Evolutionary conservation across 352 stramenopile species (phyloP).

Genomic region (Phytophthora citricola): DNA sequence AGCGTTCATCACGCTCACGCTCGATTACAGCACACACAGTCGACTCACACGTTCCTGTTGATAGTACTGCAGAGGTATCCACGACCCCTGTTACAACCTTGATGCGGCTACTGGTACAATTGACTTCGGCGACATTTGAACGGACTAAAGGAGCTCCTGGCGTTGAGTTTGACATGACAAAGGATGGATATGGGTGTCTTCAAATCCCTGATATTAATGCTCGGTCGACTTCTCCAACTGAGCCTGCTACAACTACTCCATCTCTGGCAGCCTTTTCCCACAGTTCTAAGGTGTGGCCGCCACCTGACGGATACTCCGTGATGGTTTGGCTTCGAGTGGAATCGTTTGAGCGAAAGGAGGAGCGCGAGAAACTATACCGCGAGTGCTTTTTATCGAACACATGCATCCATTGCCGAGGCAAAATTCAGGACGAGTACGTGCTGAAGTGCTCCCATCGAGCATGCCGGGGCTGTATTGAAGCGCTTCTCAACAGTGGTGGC

Average conservation of each 20-base stretch:
- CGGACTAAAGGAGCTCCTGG: conserved; percentile 21
- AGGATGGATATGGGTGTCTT: conserved; percentile 68
- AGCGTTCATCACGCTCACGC: conserved; percentile 4
- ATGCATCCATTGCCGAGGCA: conserved; percentile 61
- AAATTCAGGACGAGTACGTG: conserved; percentile 52
- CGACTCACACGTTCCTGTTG: background rate
- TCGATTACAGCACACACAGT: background rate
- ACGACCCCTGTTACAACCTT: conserved; percentile 14
- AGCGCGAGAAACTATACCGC: conserved; percentile 69
- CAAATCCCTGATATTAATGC: conserved; percentile 70
- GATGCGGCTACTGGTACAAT: conserved; percentile 29
- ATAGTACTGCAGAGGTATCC: background rate
- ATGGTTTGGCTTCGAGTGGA: conserved; percentile 76
- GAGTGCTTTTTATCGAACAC: conserved; percentile 60
- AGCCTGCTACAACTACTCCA: conserved; percentile 23
- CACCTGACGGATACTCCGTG: conserved; percentile 66
- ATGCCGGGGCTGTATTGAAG: conserved; percentile 64
- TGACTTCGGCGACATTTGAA: conserved; percentile 34
- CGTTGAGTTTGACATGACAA: conserved; percentile 59
- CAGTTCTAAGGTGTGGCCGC: conserved; percentile 64
- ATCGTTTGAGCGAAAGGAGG: conserved; percentile 59
- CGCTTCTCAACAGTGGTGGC: conserved; percentile 55
- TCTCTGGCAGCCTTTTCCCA: conserved; percentile 45
- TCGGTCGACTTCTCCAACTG: conserved; percentile 22
- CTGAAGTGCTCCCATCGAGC: conserved; percentile 79